Conservation (phyloP, 2,329 filamentous ascomycete genomes). For the Ophiostoma pallidulum region DNA sequence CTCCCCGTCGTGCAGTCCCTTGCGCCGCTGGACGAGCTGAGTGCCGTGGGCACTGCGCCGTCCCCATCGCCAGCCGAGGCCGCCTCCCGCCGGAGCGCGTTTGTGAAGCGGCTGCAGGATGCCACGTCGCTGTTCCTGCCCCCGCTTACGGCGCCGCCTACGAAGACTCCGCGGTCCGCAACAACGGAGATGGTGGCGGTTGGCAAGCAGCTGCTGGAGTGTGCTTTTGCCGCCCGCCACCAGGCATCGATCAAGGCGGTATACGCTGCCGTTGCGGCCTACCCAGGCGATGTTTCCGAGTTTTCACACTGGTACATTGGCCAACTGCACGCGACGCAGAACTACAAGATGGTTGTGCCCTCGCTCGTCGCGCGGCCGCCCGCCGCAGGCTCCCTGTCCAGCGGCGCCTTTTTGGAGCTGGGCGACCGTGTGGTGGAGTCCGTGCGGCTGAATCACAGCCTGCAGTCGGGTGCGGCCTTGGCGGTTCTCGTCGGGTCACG, state of each 20-base stretch:
- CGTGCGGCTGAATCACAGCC: conserved; percentile 22
- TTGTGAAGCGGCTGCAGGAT: conserved; percentile 2
- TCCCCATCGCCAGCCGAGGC: neutral
- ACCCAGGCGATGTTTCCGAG: conserved; percentile 17
- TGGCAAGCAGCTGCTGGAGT: conserved; percentile 23
- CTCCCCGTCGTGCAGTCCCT: conserved; percentile 25
- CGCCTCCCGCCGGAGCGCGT: neutral
- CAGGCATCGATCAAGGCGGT: conserved; percentile 20
- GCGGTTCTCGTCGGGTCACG: conserved; percentile 21
- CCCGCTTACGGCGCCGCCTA: neutral
- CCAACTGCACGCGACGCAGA: conserved; percentile 20
- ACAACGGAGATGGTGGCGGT: conserved; percentile 14
- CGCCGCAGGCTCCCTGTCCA: conserved; percentile 11
- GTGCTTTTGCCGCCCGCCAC: conserved; percentile 20
- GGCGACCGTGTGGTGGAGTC: conserved; percentile 26
- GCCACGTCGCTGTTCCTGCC: conserved; percentile 13
- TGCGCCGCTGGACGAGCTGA: neutral
- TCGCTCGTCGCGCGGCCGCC: conserved; percentile 26
- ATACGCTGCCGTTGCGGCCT: conserved; percentile 25
- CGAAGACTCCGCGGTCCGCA: neutral
- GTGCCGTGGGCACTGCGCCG: neutral
- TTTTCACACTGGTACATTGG: conserved; percentile 26
- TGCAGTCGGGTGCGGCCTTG: conserved; percentile 23
- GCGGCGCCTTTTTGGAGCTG: conserved; percentile 19
- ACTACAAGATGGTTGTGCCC: conserved; percentile 24